Evolutionary conservation across 257 asterid species (phyloP).

Genomic region (Vinca minor): DNA sequence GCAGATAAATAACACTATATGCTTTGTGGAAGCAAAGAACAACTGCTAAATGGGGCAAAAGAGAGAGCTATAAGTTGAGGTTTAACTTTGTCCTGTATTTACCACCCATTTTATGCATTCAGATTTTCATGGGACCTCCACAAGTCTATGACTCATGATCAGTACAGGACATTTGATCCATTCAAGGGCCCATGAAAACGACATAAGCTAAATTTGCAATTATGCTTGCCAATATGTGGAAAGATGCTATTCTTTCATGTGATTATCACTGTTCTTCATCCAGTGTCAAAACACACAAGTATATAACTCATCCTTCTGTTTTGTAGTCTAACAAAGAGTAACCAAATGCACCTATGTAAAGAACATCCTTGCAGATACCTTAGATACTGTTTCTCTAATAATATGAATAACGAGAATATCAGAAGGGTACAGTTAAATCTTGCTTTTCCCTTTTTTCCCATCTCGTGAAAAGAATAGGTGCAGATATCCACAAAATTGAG

Average conservation of each 20-base stretch:
- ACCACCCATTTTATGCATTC: background rate
- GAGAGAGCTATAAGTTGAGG: background rate
- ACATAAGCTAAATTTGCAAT: background rate
- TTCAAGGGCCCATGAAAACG: too few relatives aligned
- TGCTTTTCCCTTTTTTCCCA: background rate
- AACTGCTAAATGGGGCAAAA: background rate
- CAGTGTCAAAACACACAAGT: background rate
- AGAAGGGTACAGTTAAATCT: background rate
- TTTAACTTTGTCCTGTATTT: background rate
- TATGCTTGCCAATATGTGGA: too few relatives aligned
- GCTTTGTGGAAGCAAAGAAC: too few relatives aligned
- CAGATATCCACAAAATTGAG: background rate
- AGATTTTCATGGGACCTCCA: background rate
- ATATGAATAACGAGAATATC: background rate
- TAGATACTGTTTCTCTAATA: background rate
- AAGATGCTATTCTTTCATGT: background rate
- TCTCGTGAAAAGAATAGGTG: background rate
- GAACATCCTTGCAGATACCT: background rate
- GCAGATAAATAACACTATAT: background rate
- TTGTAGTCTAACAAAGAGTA: background rate
- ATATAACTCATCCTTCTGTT: background rate
- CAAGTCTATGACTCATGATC: background rate
- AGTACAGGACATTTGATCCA: background rate
- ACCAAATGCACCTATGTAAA: background rate
- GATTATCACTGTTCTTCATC: slow-evolving; percentile 2